Percentiles rank a stretch among this genome's conserved stretches.
These are phyloP conservation scores for Colletotrichum lini DNA, from an alignment of 2,329 filamentous ascomycete species.

Conservation along the genomic window DNA sequence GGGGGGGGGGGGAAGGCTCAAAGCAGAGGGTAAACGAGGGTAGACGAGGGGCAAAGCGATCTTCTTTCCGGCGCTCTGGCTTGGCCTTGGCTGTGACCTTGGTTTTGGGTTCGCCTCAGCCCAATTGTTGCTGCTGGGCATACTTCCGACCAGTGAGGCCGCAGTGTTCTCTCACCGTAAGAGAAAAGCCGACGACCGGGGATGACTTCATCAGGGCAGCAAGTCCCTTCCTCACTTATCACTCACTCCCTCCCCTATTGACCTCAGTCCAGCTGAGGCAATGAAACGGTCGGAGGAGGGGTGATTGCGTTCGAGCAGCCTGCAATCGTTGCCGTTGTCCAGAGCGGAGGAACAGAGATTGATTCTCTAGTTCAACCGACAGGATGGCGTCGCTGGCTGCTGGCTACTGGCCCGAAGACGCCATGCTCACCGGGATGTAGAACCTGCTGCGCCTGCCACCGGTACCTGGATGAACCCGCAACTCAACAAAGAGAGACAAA, in stretches of 20 bases:
- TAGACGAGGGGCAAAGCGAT: conserved; percentile 24
- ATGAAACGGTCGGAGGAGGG: neutral
- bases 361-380: neutral
- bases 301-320: conserved; percentile 5
- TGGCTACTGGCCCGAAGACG: conserved; percentile 10
- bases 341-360: neutral
- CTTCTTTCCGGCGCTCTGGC: conserved; percentile 14
- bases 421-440: conserved; percentile 15
- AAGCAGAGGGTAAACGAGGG: conserved; percentile 46
- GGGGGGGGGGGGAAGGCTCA: conserved; percentile 47
- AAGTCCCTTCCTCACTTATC: neutral
- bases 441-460: conserved; percentile 11
- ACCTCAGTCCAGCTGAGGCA: conserved; percentile 11
- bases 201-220: conserved; percentile 35
- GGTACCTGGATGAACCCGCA: conserved; percentile 29
- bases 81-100: conserved; percentile 18
- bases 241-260: conserved; percentile 6
- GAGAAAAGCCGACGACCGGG: conserved; percentile 21
- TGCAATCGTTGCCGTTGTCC: conserved; percentile 2
- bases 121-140: conserved; percentile 11
- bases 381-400: neutral
- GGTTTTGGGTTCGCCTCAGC: conserved; percentile 14
- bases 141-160: neutral
- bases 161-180: neutral
- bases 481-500: conserved; percentile 26